Conservation (phyloP, 2,329 filamentous ascomycete genomes). For the Phaeosphaeria sp. region DNA sequence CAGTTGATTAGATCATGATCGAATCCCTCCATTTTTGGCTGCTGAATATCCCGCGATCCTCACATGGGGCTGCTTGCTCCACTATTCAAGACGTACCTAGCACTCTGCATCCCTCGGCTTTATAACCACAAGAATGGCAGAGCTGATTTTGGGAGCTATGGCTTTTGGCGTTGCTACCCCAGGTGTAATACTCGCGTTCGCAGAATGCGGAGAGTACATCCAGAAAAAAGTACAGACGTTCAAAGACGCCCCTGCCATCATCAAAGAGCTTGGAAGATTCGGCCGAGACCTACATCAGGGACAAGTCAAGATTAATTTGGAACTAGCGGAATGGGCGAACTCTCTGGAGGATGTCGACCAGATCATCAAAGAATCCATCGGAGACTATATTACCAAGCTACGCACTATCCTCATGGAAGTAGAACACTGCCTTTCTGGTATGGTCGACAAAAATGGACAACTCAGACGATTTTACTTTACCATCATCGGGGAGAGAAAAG, state of each 20-base stretch:
- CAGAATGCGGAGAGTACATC: not conserved
- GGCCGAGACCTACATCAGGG: not conserved
- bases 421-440: not conserved
- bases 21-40: too few species aligned
- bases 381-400: not conserved
- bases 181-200: not conserved
- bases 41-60: too few species aligned
- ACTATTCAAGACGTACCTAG: too few species aligned
- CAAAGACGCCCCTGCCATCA: not conserved
- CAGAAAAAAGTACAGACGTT: not conserved
- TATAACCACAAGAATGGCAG: not conserved
- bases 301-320: not conserved
- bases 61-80: too few species aligned
- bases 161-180: not conserved
- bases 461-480: not conserved
- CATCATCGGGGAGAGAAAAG: not conserved
- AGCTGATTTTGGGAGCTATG: not conserved
- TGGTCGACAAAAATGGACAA: not conserved
- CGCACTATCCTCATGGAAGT: not conserved
- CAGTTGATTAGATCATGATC: not conserved
- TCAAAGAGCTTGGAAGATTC: not conserved
- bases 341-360: not conserved
- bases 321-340: not conserved
- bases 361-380: not conserved
- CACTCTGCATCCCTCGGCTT: too few species aligned